Percentiles rank a stretch among this genome's conserved stretches.
Evolutionary conservation across 2,329 filamentous ascomycete species (phyloP).

Genomic region (Trichoderma sp.): DNA sequence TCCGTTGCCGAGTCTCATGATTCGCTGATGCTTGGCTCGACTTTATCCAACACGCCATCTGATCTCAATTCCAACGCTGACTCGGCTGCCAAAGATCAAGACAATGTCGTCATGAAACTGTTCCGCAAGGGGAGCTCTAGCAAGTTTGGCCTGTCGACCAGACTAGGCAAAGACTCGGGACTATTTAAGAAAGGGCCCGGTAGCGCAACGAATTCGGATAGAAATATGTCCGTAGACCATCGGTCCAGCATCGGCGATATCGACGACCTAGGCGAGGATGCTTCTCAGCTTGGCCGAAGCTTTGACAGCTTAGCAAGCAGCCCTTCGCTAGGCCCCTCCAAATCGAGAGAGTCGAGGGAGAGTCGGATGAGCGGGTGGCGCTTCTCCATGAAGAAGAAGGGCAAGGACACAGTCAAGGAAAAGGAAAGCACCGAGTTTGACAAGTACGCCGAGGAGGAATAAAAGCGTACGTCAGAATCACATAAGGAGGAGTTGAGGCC

Average conservation of each 20-base stretch:
- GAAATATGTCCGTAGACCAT: conserved; percentile 52
- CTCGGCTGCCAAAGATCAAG: conserved; percentile 48
- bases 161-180: conserved; percentile 52
- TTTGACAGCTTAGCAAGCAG: conserved; percentile 57
- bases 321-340: conserved; percentile 53
- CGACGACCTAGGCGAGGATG: conserved; percentile 52
- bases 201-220: conserved; percentile 57
- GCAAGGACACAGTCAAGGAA: conserved; percentile 44
- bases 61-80: conserved; percentile 46
- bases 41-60: conserved; percentile 56
- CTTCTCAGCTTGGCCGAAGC: conserved; percentile 46
- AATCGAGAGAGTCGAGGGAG: conserved; percentile 46
- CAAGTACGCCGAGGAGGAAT: conserved; percentile 33
- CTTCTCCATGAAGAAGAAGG: conserved; percentile 61
- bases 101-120: conserved; percentile 59
- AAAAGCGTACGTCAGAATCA: background rate
- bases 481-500: background rate
- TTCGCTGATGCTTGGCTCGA: conserved; percentile 54
- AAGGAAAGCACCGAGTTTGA: conserved; percentile 58
- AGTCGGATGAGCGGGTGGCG: conserved; percentile 53
- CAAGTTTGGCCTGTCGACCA: conserved; percentile 62
- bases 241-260: conserved; percentile 58
- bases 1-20: conserved; percentile 61
- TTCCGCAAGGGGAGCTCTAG: conserved; percentile 64
- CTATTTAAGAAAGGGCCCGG: conserved; percentile 60